Evolutionary conservation across 441 rosid species (phyloP).

Genomic region (Erysimum cheiri): DNA sequence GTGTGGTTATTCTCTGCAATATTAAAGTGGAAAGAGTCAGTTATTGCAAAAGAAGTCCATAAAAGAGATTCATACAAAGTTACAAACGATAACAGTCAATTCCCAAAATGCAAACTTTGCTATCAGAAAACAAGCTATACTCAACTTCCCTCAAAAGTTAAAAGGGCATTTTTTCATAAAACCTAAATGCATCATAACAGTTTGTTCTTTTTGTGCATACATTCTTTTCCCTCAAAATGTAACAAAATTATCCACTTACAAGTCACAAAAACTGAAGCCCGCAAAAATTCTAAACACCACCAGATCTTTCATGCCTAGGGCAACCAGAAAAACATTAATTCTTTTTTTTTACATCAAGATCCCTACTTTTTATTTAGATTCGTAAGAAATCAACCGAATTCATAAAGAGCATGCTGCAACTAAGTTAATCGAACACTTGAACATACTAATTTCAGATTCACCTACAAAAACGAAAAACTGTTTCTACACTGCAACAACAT

Average conservation of each 20-base stretch:
- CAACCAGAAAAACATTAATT: background rate
- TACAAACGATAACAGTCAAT: background rate
- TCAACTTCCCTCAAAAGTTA: background rate
- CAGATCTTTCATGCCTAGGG: slow-evolving; percentile 1
- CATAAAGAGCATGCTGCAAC: background rate
- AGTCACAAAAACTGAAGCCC: background rate
- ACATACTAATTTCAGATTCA: slow-evolving; percentile 18
- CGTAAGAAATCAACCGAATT: background rate
- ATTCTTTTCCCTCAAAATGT: background rate
- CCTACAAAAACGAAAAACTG: background rate
- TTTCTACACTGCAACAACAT: background rate
- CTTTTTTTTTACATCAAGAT: slow-evolving; percentile 27
- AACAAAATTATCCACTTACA: background rate
- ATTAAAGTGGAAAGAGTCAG: slow-evolving; percentile 2
- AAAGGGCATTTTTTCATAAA: background rate
- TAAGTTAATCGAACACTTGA: background rate
- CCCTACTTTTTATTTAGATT: background rate
- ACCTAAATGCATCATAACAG: background rate
- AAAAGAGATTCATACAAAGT: background rate
- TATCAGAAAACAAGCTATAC: background rate
- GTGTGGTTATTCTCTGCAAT: background rate
- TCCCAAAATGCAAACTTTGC: slow-evolving; percentile 26
- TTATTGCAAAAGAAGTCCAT: background rate
- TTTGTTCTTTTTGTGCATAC: slow-evolving; percentile 6
- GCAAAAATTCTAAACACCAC: slow-evolving; percentile 17